phyloP scores from a whole-genome alignment of 805 yeast genomes.

The Hanseniaspora valbyensis region DNA sequence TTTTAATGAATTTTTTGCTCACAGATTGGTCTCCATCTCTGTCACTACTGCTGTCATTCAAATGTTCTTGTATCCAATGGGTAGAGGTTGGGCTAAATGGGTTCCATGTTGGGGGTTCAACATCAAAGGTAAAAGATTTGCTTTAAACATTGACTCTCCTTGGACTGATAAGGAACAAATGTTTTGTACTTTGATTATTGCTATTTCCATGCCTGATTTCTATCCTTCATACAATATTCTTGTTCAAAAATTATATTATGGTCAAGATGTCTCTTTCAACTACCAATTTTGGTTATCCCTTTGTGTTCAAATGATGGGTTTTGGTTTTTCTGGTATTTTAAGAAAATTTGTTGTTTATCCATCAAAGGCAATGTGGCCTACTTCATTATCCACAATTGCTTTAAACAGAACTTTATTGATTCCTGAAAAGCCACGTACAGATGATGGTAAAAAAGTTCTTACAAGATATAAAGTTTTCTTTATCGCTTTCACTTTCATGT shows the following conservation, averaged over 20 bases:
- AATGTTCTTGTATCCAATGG: constrained; percentile 38
- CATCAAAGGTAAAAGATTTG: constrained; percentile 31
- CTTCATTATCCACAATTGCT: constrained; percentile 47
- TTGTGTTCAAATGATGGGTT: constrained; percentile 54
- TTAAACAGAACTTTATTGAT: constrained; percentile 42
- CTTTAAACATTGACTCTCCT: constrained; percentile 47
- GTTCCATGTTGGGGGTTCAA: constrained; percentile 40
- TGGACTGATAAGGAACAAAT: constrained; percentile 58
- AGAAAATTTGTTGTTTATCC: constrained; percentile 51
- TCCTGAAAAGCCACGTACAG: constrained; percentile 29
- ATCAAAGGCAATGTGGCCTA: constrained; percentile 54
- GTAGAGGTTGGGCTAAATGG: constrained; percentile 32
- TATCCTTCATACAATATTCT: constrained; percentile 33
- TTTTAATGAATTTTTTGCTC: constrained; percentile 46
- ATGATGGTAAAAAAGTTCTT: constrained; percentile 37
- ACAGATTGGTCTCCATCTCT: constrained; percentile 43
- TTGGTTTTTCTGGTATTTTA: constrained; percentile 53
- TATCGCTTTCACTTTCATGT: constrained; percentile 33
- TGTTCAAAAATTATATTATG: constrained; percentile 27
- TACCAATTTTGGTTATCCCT: constrained; percentile 41
- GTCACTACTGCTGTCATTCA: constrained; percentile 37
- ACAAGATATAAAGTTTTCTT: constrained; percentile 39
- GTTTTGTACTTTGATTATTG: constrained; percentile 41
- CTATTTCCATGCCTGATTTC: constrained; percentile 30
- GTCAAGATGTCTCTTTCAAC: constrained; percentile 32